A percentile compares a stretch with the other conserved stretches of the same genome.
These are phyloP conservation scores for Canna indica DNA, from an alignment of 176 grass and related monocot genomes.

Conservation along the genomic window DNA sequence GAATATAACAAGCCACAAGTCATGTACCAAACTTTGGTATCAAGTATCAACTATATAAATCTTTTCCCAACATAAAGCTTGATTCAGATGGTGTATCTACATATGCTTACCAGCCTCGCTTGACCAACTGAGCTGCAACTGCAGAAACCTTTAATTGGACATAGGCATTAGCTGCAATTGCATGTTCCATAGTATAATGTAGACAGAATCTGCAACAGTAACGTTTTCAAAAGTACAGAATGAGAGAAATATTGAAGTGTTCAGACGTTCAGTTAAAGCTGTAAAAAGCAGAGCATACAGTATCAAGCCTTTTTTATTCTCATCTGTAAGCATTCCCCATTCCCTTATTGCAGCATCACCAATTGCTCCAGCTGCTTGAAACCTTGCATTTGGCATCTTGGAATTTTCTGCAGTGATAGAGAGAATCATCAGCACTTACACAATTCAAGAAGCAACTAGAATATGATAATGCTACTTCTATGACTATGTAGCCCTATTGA, in stretches of 20 bases:
- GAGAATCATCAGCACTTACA: background rate
- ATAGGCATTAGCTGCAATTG: slow-evolving; percentile 67
- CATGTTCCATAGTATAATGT: slow-evolving; percentile 82
- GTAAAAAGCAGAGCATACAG: slow-evolving; percentile 33
- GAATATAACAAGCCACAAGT: background rate
- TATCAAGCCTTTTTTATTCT: slow-evolving; percentile 85
- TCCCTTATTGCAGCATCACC: slow-evolving; percentile 95
- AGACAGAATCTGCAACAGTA: slow-evolving; percentile 56
- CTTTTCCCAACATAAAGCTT: background rate
- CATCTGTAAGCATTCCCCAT: slow-evolving; percentile 85
- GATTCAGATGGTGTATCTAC: background rate
- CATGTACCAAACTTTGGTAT: background rate
- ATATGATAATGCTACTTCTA: background rate
- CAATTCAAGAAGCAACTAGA: background rate
- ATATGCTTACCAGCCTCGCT: slow-evolving; percentile 87
- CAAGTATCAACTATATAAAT: background rate
- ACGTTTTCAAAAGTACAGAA: too few species aligned
- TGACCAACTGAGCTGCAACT: slow-evolving; percentile 72
- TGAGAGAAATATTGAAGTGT: background rate
- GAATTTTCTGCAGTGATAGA: slow-evolving; percentile 60
- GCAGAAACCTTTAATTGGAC: slow-evolving; percentile 88
- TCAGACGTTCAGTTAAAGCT: slow-evolving; percentile 10
- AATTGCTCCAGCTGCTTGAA: slow-evolving; percentile 93
- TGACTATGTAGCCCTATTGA: too few species aligned
- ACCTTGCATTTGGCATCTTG: slow-evolving; percentile 69